Percentiles rank a stretch among this genome's conserved stretches.
phyloP scores from a whole-genome alignment of 345 rosid species.

The Euclidium syriacum region DNA sequence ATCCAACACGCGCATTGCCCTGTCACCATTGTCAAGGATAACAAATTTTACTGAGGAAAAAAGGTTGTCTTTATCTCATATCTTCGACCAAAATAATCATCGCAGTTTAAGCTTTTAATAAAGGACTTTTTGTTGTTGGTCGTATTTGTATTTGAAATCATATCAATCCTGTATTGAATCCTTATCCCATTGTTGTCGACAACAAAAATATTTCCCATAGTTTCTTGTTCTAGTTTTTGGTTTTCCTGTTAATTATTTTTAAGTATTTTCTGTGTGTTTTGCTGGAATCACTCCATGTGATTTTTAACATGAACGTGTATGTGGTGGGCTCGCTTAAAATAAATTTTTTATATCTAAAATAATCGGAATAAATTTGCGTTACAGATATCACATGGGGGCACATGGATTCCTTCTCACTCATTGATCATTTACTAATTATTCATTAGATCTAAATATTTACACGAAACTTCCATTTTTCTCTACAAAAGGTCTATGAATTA shows the following conservation, averaged over 20 bases:
- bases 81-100: not conserved
- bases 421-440: not conserved
- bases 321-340: conserved; percentile 4
- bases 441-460: too few relatives aligned
- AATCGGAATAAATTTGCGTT: not conserved
- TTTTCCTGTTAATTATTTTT: not conserved
- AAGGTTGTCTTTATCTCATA: not conserved
- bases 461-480: too few relatives aligned
- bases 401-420: not conserved
- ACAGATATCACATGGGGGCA: conserved; percentile 9
- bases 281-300: conserved; percentile 21
- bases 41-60: not conserved
- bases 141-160: conserved; percentile 2
- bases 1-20: conserved; percentile 52
- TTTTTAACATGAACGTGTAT: not conserved
- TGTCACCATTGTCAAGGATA: conserved; percentile 51
- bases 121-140: not conserved
- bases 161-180: not conserved
- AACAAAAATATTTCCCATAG: not conserved
- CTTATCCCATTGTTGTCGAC: not conserved
- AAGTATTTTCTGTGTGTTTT: not conserved
- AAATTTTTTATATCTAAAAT: not conserved
- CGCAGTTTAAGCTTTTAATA: not conserved
- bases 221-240: not conserved
- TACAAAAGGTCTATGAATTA: too few relatives aligned